phyloP scores from a whole-genome alignment of 2,329 filamentous ascomycete genomes.

The Fusarium tanahbumbuense region DNA sequence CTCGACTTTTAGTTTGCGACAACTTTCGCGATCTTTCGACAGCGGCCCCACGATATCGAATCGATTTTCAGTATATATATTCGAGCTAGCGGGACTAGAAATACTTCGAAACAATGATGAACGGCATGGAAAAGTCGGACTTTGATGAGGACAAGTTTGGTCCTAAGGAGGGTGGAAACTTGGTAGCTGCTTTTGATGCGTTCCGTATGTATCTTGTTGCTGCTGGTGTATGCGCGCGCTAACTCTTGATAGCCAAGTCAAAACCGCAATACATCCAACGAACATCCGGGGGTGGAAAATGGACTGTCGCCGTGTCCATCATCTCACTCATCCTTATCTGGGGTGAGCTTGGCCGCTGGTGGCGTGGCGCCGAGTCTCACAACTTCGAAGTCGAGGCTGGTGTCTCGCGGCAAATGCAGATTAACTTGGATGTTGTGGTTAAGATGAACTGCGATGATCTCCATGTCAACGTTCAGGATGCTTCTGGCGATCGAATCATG shows the following conservation, averaged over 20 bases:
- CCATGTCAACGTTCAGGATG: constrained; percentile 98
- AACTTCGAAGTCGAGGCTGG: constrained; percentile 95
- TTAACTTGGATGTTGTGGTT: constrained; percentile 95
- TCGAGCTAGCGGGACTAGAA: constrained; percentile 33
- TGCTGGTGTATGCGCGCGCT: constrained; percentile 14
- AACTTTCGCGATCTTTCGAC: constrained; percentile 20
- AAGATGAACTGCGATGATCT: constrained; percentile 87
- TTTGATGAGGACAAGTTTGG: constrained; percentile 84
- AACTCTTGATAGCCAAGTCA: constrained; percentile 79
- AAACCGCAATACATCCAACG: constrained; percentile 91
- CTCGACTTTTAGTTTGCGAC: constrained; percentile 34
- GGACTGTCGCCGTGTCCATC: constrained; percentile 84
- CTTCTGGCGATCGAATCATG: constrained; percentile 89
- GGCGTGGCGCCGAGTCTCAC: constrained; percentile 84
- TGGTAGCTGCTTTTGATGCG: constrained; percentile 92
- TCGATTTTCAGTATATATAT: constrained; percentile 20
- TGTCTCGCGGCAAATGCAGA: constrained; percentile 85
- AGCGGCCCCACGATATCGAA: not conserved
- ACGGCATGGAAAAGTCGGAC: constrained; percentile 76
- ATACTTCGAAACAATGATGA: constrained; percentile 65
- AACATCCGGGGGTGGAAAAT: constrained; percentile 89
- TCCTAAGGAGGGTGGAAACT: constrained; percentile 68
- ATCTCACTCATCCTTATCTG: constrained; percentile 81
- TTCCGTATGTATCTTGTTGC: constrained; percentile 75
- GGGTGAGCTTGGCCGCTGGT: constrained; percentile 85